Base-by-base conservation (phyloP, 2,329 filamentous ascomycete genomes). In the Escovopsis sp. region DNA sequence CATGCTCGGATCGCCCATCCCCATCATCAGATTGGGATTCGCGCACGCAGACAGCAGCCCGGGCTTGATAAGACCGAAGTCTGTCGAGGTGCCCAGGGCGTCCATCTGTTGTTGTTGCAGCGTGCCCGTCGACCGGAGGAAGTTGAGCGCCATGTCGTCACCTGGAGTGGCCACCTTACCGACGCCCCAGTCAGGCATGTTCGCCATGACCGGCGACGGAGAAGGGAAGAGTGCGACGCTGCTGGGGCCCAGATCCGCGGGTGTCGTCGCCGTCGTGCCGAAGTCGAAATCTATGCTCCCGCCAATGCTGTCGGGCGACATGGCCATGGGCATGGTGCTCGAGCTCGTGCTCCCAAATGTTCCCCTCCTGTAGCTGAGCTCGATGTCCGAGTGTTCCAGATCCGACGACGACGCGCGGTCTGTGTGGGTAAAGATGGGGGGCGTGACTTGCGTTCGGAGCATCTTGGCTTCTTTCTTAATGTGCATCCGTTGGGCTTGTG, bases 1-100 rank as follows among this genome's bases (percentile, higher is more conserved):
- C 43, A 76, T 74, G 71, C 75, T 75, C 1, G 72, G 71, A 46
- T 76, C 72, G 14, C 65, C 67, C 51, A 73, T 66, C 14, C 71
- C 68, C 53, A 75, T 62, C 71, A 76, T 76, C 7, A 70, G 67
- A 36, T 73, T 70, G 1, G 68, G 63, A 40, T 72, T 70, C 35
- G 66, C 58, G 48, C 68, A 69, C 32, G 24, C 31, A 7, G 67
- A 67, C 35, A 75, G 58, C 36, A 71, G 63, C 43, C 74, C 69
- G 11, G 71, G 71, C 59, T 75, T 74, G 48, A 75, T 68, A 24
- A 65, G 69, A 32, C 68, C 66, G 39, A 72, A 72, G 34, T 70
- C 67, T 3, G 65, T 66, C 2, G 65, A 65, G 47, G 72, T 71
- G 41, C 61, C 67, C 29, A 73, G 56, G 58, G 72, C 58, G 37